phyloP scores from a whole-genome alignment of 441 rosid species.

The Hura crepitans region DNA sequence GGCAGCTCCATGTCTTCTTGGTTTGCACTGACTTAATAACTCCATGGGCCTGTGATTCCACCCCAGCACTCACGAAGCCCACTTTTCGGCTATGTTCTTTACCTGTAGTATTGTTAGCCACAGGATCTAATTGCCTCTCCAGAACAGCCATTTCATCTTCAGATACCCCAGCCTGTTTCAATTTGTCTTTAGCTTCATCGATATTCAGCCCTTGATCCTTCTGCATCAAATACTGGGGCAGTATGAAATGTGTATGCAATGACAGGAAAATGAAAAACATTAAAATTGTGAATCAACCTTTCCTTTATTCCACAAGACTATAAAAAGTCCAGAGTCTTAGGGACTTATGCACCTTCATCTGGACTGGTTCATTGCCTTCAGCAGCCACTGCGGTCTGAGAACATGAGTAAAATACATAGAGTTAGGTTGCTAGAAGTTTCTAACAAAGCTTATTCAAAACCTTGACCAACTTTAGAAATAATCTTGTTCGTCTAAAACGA shows the following conservation, averaged over 20 bases:
- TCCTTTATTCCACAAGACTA: neutral
- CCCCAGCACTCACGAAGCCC: slow-evolving; percentile 94
- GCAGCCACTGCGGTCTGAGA: slow-evolving; percentile 56
- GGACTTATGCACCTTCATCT: slow-evolving; percentile 84
- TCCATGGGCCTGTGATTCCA: slow-evolving; percentile 51
- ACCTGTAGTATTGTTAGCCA: slow-evolving; percentile 23
- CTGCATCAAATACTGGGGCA: slow-evolving; percentile 82
- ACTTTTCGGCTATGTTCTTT: slow-evolving; percentile 54
- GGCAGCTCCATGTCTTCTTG: slow-evolving; percentile 83
- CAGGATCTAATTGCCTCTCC: slow-evolving; percentile 76
- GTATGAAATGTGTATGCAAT: slow-evolving; percentile 69
- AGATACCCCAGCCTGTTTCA: slow-evolving; percentile 70
- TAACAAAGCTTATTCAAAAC: slow-evolving; percentile 3
- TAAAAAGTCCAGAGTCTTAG: slow-evolving; percentile 89
- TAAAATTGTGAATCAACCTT: no score
- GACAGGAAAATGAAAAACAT: slow-evolving; percentile 1
- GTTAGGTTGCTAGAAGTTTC: slow-evolving; percentile 8
- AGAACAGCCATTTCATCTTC: slow-evolving; percentile 95
- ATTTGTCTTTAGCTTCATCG: slow-evolving; percentile 81
- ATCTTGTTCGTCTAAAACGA: no score
- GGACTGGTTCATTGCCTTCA: slow-evolving; percentile 88
- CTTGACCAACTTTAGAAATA: no score
- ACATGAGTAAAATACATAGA: neutral
- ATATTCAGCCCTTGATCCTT: slow-evolving; percentile 68
- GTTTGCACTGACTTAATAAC: slow-evolving; percentile 42